Evolutionary conservation across 1,284 basidiomycete genomes (phyloP), one percentile per base, ranked within the genome.

Genomic region (Melampsora allii-populina): DNA sequence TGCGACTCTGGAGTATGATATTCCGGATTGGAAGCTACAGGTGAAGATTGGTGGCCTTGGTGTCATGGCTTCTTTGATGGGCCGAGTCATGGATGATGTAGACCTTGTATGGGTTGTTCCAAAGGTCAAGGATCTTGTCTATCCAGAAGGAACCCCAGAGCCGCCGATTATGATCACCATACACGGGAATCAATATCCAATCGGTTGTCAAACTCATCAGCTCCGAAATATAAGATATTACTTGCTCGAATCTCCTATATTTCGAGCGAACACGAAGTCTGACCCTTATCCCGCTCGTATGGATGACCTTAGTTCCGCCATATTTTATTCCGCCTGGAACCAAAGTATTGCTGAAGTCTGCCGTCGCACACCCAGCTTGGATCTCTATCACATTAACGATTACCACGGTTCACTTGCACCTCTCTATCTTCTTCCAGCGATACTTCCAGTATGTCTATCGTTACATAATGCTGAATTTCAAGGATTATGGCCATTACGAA

Each of bases 301-400:
- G 92, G 92, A 95, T 81, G 92, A 95, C 81, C 85, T 95, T 75
- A 91, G 89, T 79, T 94, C 92, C 17, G 92, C 92, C 46, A 94
- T 94, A 81, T 95, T 94, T 85, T 94, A 95, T 83, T 94, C 92
- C 67, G 93, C 92, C 27, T 95, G 92, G 92, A 95, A 95, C 80
- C 92, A 95, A 82, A 91, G 92, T 69, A 92, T 95, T 77, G 91
- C 92, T 39, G 89, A 91, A 71, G 90, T 91, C n/a, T 88, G 94
- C 77, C 88, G 91, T 76, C 87, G 91, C 76, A 86, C 85, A 84
- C 90, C 91, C 1, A 88, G 88, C 78, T 88, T 94, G 78, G 92
- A 94, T 81, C 90, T 95, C 76, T 91, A 91, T 81, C 90, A 91
- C 82, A 81, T 91, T 82, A 83, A 84, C 80, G 92, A 95, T 80